Conservation (phyloP, 192 early-diverging fungal genomes). For the Mortierella antarctica region DNA sequence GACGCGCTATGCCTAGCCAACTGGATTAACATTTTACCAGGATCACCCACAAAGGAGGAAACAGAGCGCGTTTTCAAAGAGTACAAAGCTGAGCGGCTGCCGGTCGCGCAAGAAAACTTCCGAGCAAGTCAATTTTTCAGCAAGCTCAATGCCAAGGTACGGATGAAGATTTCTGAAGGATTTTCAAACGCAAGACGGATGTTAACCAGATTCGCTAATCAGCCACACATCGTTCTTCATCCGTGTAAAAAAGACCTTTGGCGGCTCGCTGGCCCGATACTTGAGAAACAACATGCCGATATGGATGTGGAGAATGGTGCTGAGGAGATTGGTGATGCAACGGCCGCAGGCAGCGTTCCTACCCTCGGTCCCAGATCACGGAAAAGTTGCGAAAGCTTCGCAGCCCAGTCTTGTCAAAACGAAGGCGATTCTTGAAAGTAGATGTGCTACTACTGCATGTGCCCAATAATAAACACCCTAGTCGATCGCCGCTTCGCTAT, state of each 20-base stretch:
- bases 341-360: no score
- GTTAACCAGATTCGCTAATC: not conserved
- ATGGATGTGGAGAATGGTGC: no score
- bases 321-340: no score
- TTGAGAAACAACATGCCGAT: no score
- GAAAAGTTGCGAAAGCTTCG: no score
- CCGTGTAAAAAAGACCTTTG: not conserved
- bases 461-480: no score
- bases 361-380: no score
- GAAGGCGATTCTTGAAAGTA: no score
- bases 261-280: not conserved
- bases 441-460: no score
- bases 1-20: slow-evolving; percentile 29
- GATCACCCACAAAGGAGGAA: not conserved
- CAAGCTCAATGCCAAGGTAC: not conserved
- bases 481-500: no score
- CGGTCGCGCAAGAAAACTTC: not conserved
- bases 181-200: not conserved
- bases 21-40: slow-evolving; percentile 17
- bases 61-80: slow-evolving; percentile 8
- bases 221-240: not conserved
- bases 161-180: not conserved
- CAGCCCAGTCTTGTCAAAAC: no score
- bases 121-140: not conserved
- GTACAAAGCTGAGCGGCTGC: slow-evolving; percentile 13